These are phyloP conservation scores for Eucalyptus regnans DNA, from an alignment of 345 rosid genomes.

Conservation along the genomic window DNA sequence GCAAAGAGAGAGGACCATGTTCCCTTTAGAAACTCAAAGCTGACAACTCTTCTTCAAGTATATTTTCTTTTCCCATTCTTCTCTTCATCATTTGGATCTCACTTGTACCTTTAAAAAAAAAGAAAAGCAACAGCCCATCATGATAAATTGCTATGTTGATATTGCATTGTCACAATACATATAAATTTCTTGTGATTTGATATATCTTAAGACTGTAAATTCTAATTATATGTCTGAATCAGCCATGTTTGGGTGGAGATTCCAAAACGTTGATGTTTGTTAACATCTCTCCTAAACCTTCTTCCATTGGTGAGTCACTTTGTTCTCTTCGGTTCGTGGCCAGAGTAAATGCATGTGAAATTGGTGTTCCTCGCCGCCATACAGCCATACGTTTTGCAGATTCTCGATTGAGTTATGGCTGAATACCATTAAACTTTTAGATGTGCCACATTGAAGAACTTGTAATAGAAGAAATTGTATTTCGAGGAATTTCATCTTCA, in stretches of 20 bases:
- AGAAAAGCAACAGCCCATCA: neutral
- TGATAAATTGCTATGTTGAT: neutral
- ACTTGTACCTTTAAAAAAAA: neutral
- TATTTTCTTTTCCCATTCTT: neutral
- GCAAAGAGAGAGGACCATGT: conserved; percentile 95
- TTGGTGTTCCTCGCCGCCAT: too few relatives aligned
- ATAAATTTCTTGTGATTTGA: neutral
- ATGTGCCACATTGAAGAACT: too few relatives aligned
- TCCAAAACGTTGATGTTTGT: too few relatives aligned
- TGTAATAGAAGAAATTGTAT: too few relatives aligned
- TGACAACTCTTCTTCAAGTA: conserved; percentile 95
- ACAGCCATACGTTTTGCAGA: too few relatives aligned
- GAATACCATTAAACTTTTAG: too few relatives aligned
- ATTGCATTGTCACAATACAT: neutral
- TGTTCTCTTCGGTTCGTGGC: too few relatives aligned
- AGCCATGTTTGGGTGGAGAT: conserved; percentile 24
- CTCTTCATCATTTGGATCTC: neutral
- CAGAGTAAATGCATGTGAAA: too few relatives aligned
- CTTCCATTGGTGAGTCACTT: too few relatives aligned
- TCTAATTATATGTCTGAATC: conserved; percentile 7
- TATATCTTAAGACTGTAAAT: neutral
- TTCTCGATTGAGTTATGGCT: too few relatives aligned
- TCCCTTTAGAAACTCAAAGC: conserved; percentile 86
- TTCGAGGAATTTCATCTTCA: too few relatives aligned
- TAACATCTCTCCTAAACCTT: too few relatives aligned